Conservation (phyloP, 805 yeast species). For the Isabelozyma rhagii region DNA sequence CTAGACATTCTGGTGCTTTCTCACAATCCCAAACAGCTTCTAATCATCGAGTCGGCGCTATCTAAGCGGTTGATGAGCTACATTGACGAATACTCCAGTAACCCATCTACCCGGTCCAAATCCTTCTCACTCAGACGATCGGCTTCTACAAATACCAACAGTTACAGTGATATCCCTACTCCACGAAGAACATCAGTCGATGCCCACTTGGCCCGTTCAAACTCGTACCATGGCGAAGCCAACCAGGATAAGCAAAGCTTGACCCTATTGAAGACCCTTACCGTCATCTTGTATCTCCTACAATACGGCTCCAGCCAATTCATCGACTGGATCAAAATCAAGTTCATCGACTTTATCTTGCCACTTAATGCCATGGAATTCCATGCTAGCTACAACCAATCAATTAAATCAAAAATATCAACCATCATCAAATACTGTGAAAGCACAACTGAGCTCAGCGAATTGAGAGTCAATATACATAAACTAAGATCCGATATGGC, state of each 20-base stretch:
- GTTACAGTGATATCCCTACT: neutral
- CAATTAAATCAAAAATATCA: slow-evolving; percentile 36
- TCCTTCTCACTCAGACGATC: neutral
- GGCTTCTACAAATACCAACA: neutral
- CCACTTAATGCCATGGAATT: slow-evolving; percentile 13
- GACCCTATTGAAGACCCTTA: slow-evolving; percentile 47
- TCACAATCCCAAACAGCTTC: slow-evolving; percentile 33
- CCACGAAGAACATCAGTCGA: neutral
- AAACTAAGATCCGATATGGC: slow-evolving; percentile 40
- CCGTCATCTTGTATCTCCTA: slow-evolving; percentile 49
- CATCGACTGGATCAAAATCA: slow-evolving; percentile 38
- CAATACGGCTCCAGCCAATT: slow-evolving; percentile 55
- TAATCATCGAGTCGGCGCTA: slow-evolving; percentile 37
- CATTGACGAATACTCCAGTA: neutral
- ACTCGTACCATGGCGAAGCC: neutral
- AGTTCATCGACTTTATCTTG: slow-evolving; percentile 8
- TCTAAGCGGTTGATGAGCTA: slow-evolving; percentile 33
- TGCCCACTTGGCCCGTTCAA: slow-evolving; percentile 5
- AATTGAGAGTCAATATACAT: slow-evolving; percentile 42
- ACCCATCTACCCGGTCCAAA: neutral
- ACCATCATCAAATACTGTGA: slow-evolving; percentile 28
- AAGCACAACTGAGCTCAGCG: slow-evolving; percentile 28
- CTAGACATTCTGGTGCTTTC: slow-evolving; percentile 50
- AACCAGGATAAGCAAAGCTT: slow-evolving; percentile 21
- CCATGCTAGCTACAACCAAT: slow-evolving; percentile 16